phyloP scores from a whole-genome alignment of 2,329 filamentous ascomycete species.

The Epichloe amarillans region DNA sequence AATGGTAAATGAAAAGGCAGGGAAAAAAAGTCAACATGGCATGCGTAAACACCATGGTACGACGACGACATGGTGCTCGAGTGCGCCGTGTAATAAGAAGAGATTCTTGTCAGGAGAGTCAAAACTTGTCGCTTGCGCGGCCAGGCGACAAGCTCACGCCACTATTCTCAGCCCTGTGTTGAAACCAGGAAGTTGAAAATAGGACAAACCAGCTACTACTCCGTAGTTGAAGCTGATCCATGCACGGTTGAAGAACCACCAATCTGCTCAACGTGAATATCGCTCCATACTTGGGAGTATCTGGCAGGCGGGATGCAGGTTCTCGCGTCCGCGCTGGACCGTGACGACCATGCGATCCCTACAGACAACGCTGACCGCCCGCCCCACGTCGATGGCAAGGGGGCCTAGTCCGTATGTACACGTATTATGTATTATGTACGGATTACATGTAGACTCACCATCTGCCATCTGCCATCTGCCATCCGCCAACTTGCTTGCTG shows the following conservation, averaged over 20 bases:
- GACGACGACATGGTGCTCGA: not conserved
- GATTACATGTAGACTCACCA: not conserved
- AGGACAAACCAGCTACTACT: not conserved
- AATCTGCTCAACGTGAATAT: too few relatives aligned
- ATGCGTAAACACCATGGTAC: not conserved
- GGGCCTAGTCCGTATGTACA: not conserved
- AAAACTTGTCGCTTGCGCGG: not conserved
- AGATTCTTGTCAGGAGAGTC: not conserved
- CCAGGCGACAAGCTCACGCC: not conserved
- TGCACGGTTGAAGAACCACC: not conserved
- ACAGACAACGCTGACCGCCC: conserved; percentile 8
- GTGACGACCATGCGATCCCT: conserved; percentile 8
- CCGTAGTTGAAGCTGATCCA: not conserved
- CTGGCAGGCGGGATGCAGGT: conserved; percentile 1
- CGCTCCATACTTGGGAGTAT: not conserved
- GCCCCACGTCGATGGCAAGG: conserved; percentile 4
- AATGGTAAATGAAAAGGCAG: not conserved
- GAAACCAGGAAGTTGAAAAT: not conserved
- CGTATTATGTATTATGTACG: too few relatives aligned
- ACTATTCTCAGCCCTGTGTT: not conserved
- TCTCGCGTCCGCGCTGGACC: conserved; percentile 7
- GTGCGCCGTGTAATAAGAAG: not conserved
- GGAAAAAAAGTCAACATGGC: not conserved
- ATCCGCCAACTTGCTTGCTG: not conserved
- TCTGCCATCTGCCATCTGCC: not conserved